These are phyloP conservation scores for Trichophyton rubrum DNA, from an alignment of 2,329 filamentous ascomycete species.

Conservation along the genomic window DNA sequence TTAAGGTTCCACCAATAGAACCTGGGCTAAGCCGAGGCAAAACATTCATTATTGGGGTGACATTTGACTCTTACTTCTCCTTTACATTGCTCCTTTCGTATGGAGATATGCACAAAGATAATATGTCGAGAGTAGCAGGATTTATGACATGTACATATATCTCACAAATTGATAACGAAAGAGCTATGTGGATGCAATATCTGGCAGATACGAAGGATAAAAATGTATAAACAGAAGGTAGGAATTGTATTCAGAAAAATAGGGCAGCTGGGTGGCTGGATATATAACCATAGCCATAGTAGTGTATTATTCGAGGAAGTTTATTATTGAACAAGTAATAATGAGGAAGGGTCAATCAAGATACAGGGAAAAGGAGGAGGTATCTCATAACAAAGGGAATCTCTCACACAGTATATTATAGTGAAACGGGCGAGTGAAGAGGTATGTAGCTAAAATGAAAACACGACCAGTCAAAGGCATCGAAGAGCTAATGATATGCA, in stretches of 20 bases:
- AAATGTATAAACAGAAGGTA: background rate
- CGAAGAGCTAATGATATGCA: too few species aligned
- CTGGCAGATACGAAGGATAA: background rate
- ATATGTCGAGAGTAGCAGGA: background rate
- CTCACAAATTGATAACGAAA: background rate
- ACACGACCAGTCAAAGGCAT: background rate
- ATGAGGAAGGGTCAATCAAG: background rate
- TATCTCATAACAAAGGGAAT: constrained; percentile 4
- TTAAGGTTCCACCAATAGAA: too few species aligned
- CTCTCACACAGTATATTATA: background rate
- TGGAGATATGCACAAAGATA: background rate
- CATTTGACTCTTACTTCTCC: background rate
- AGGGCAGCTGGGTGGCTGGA: background rate
- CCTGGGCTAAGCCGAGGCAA: background rate
- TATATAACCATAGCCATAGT: background rate
- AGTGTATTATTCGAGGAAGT: background rate
- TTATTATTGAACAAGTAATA: background rate
- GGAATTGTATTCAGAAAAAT: background rate
- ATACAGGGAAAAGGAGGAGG: background rate
- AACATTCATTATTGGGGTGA: background rate
- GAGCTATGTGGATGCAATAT: background rate
- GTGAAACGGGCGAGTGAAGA: background rate
- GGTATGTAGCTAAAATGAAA: background rate
- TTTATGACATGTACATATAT: background rate
- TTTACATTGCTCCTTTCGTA: background rate